Evolutionary conservation across 768 basidiomycete species (phyloP).

Genomic region (Mycena rosella): DNA sequence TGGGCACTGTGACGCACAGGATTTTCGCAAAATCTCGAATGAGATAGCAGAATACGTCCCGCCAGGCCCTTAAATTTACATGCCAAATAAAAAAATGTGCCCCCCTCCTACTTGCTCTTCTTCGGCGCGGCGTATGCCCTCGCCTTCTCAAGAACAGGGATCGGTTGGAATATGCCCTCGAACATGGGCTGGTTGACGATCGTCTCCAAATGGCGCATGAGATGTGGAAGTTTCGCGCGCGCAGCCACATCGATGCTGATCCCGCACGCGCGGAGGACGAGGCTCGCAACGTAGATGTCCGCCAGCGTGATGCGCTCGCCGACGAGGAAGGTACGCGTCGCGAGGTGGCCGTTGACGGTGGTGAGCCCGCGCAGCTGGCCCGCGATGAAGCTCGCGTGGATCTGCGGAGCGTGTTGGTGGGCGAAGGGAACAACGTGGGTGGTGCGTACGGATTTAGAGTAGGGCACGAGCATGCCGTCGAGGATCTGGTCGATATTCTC

Average conservation of each 20-base stretch:
- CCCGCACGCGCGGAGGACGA: slow-evolving; percentile 66
- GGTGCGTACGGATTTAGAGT: slow-evolving; percentile 82
- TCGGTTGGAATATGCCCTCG: slow-evolving; percentile 73
- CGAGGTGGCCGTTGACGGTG: slow-evolving; percentile 80
- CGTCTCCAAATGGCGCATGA: slow-evolving; percentile 89
- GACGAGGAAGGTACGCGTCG: slow-evolving; percentile 88
- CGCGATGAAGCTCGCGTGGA: slow-evolving; percentile 69
- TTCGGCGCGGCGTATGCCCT: slow-evolving; percentile 2
- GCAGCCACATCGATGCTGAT: slow-evolving; percentile 72
- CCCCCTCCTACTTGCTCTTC: slow-evolving; percentile 4
- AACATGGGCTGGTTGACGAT: slow-evolving; percentile 86
- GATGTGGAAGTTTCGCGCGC: slow-evolving; percentile 78
- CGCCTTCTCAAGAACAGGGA: slow-evolving; percentile 68
- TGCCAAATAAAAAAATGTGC: no score
- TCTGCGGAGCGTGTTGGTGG: slow-evolving; percentile 51
- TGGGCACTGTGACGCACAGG: no score
- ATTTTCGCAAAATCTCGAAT: no score
- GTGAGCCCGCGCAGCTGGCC: slow-evolving; percentile 68
- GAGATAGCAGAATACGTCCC: no score
- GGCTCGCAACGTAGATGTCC: slow-evolving; percentile 78
- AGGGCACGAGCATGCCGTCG: slow-evolving; percentile 65
- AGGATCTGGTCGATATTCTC: slow-evolving; percentile 57
- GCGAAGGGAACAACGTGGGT: no score
- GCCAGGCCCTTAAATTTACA: no score
- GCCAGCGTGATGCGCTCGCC: slow-evolving; percentile 95